Conservation (phyloP, 495 filamentous ascomycete species). For the Glarea lozoyensis region DNA sequence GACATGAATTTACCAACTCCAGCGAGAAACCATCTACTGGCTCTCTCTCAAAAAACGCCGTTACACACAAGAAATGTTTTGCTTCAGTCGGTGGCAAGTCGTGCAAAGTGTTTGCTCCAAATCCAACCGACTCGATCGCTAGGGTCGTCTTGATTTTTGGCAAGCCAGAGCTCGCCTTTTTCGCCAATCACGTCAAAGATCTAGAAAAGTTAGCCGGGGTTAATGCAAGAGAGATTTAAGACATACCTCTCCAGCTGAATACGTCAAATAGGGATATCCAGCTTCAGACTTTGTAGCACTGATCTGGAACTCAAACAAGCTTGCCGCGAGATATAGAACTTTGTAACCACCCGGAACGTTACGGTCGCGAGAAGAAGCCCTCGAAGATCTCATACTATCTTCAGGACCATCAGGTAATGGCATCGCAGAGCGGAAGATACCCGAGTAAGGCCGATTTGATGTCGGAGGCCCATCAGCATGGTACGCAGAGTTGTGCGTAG, state of each 20-base stretch:
- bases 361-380: slow-evolving; percentile 41
- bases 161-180: slow-evolving; percentile 97
- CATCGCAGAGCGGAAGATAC: slow-evolving; percentile 78
- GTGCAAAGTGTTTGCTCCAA: slow-evolving; percentile 96
- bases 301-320: slow-evolving; percentile 93
- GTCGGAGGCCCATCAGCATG: slow-evolving; percentile 19
- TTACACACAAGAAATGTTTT: not conserved
- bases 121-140: slow-evolving; percentile 84
- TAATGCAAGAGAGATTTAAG: not conserved
- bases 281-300: slow-evolving; percentile 84
- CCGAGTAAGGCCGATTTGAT: slow-evolving; percentile 41
- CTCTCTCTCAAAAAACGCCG: not conserved
- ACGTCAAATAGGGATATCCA: slow-evolving; percentile 92
- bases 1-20: not conserved
- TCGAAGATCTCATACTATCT: slow-evolving; percentile 32
- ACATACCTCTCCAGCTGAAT: slow-evolving; percentile 77
- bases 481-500: slow-evolving; percentile 12
- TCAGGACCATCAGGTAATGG: slow-evolving; percentile 61
- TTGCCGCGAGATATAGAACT: slow-evolving; percentile 81
- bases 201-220: slow-evolving; percentile 20
- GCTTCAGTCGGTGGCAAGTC: slow-evolving; percentile 38
- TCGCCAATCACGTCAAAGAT: slow-evolving; percentile 88
- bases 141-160: slow-evolving; percentile 89
- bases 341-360: slow-evolving; percentile 34
- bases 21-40: not conserved